Percentiles rank a stretch among this genome's conserved stretches.
Conservation (phyloP, 192 early-diverging fungal genomes). For the Coemansia aciculifera region DNA sequence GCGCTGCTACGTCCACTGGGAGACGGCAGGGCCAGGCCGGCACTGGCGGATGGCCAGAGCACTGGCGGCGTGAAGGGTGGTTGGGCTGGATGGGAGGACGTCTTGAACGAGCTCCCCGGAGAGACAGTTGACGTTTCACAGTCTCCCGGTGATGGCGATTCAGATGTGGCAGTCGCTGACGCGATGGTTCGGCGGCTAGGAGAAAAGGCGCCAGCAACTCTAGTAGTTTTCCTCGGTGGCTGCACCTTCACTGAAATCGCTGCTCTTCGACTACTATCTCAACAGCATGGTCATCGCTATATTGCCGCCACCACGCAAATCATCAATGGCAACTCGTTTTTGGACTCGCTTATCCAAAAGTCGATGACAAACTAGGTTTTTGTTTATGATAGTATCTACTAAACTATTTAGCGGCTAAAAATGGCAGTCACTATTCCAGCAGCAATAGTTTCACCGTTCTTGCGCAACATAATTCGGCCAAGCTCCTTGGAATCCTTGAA, state of each 20-base stretch:
- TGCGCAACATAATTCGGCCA: slow-evolving; percentile 85
- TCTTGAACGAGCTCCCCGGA: slow-evolving; percentile 76
- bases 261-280: slow-evolving; percentile 84
- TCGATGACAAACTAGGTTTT: background rate
- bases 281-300: slow-evolving; percentile 79
- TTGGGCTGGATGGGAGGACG: slow-evolving; percentile 91
- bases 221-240: slow-evolving; percentile 94
- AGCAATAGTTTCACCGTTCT: slow-evolving; percentile 82
- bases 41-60: slow-evolving; percentile 18
- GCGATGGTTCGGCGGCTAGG: slow-evolving; percentile 46
- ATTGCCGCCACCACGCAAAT: slow-evolving; percentile 87
- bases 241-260: slow-evolving; percentile 93
- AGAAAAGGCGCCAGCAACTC: slow-evolving; percentile 65
- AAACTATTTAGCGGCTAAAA: slow-evolving; percentile 30
- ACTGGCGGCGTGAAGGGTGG: slow-evolving; percentile 57
- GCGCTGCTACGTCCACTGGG: slow-evolving; percentile 50
- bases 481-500: slow-evolving; percentile 86
- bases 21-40: slow-evolving; percentile 21
- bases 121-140: slow-evolving; percentile 78
- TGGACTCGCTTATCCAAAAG: slow-evolving; percentile 59
- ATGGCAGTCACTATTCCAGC: slow-evolving; percentile 74
- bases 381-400: background rate
- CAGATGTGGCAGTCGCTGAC: slow-evolving; percentile 33
- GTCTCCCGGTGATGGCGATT: slow-evolving; percentile 58
- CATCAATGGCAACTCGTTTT: slow-evolving; percentile 78